Evolutionary conservation across 192 early-diverging fungal species (phyloP).

Genomic region (Rhizophlyctis rosea): DNA sequence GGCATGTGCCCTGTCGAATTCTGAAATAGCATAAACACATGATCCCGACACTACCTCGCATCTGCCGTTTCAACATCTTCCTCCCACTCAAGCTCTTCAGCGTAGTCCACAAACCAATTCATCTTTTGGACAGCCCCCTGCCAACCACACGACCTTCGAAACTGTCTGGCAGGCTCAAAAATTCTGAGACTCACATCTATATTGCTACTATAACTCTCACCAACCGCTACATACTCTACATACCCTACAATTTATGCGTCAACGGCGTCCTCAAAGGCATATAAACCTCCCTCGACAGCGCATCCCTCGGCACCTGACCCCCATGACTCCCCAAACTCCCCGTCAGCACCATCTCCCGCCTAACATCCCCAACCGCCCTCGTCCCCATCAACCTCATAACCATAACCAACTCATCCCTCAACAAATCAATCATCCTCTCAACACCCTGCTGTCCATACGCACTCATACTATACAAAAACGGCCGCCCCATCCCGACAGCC

Average conservation of each 20-base stretch:
- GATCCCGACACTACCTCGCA: no score
- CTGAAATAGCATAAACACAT: no score
- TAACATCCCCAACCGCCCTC: conserved; percentile 63
- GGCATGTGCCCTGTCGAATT: no score
- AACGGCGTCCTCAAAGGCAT: conserved; percentile 13
- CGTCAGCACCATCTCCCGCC: conserved; percentile 34
- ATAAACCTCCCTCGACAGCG: conserved; percentile 24
- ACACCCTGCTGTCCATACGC: conserved; percentile 85
- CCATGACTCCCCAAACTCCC: conserved; percentile 24
- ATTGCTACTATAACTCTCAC: no score
- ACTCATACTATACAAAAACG: conserved; percentile 64
- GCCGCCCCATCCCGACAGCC: conserved; percentile 84
- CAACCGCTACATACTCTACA: no score
- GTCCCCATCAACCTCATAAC: conserved; percentile 42
- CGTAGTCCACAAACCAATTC: no score
- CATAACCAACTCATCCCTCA: conserved; percentile 84
- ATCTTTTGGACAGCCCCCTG: no score
- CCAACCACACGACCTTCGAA: no score
- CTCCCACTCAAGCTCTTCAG: no score
- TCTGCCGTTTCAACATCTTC: no score
- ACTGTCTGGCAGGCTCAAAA: no score
- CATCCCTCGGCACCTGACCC: conserved; percentile 17
- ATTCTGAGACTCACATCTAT: no score
- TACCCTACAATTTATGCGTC: conserved; percentile 1
- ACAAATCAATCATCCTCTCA: conserved; percentile 65